Conservation (phyloP, 805 yeast genomes). For the Barnettozyma siamensis region DNA sequence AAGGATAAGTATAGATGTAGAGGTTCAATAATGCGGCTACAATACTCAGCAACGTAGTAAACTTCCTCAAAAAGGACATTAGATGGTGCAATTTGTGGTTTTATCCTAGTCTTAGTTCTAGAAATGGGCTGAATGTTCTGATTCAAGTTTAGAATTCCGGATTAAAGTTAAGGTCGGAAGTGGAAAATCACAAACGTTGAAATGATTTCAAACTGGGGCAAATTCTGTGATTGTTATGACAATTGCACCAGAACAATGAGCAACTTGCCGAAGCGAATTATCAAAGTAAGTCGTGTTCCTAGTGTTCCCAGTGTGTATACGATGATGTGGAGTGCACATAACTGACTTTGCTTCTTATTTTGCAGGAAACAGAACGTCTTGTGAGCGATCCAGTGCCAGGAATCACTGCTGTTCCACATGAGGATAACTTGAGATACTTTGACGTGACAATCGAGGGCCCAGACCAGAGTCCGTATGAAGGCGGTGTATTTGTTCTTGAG, state of each 20-base stretch:
- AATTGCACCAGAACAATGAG: too few relatives aligned
- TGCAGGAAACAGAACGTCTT: conserved; percentile 82
- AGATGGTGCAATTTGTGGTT: background rate
- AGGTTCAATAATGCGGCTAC: conserved; percentile 46
- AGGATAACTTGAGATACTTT: conserved; percentile 88
- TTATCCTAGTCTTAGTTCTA: too few relatives aligned
- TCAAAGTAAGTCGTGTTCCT: conserved; percentile 49
- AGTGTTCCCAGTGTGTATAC: too few relatives aligned
- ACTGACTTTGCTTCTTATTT: background rate
- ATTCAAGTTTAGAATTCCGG: too few relatives aligned
- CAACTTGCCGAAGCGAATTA: conserved; percentile 79
- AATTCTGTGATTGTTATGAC: too few relatives aligned
- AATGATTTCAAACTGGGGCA: background rate
- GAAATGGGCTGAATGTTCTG: too few relatives aligned
- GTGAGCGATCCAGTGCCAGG: conserved; percentile 96
- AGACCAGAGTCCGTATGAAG: conserved; percentile 84
- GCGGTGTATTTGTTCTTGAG: conserved; percentile 75
- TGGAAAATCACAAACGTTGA: too few relatives aligned
- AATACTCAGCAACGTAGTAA: conserved; percentile 21
- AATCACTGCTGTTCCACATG: conserved; percentile 87
- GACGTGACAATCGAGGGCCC: conserved; percentile 94
- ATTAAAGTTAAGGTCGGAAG: background rate
- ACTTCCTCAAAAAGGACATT: conserved; percentile 20
- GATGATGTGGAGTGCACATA: too few relatives aligned
- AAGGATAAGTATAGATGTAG: conserved; percentile 75